phyloP scores from a whole-genome alignment of 1,139 yeast species.

The Suhomyces yuchorum region DNA sequence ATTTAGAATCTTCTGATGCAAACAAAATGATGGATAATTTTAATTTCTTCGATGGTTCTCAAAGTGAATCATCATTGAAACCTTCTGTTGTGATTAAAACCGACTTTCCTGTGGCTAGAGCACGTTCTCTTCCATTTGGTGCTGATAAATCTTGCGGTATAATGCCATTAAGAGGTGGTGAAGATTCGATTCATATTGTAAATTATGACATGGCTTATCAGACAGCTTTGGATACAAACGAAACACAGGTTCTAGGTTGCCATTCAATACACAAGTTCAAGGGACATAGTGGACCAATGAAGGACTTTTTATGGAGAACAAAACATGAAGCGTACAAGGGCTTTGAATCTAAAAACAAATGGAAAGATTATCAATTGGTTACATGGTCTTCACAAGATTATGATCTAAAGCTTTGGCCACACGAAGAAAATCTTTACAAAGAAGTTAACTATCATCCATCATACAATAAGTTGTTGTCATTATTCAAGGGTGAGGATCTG shows the following conservation, averaged over 20 bases:
- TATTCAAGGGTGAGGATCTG: constrained; percentile 23
- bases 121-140: constrained; percentile 88
- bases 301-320: constrained; percentile 86
- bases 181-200: constrained; percentile 69
- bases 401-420: constrained; percentile 83
- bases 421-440: constrained; percentile 58
- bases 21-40: constrained; percentile 21
- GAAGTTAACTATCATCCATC: constrained; percentile 57
- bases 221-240: constrained; percentile 27
- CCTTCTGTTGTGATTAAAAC: constrained; percentile 68
- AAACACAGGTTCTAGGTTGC: constrained; percentile 31
- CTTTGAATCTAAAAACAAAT: constrained; percentile 52
- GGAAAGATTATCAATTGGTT: constrained; percentile 83
- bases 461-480: constrained; percentile 32
- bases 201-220: constrained; percentile 55
- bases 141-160: constrained; percentile 73
- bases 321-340: constrained; percentile 44
- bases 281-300: constrained; percentile 84
- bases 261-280: constrained; percentile 62
- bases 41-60: constrained; percentile 27
- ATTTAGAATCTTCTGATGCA: constrained; percentile 42
- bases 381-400: constrained; percentile 89
- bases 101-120: constrained; percentile 84
- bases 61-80: constrained; percentile 18
- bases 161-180: constrained; percentile 89